These are phyloP conservation scores for Solanum bulbocastanum DNA, from an alignment of 257 asterid species.

Conservation along the genomic window DNA sequence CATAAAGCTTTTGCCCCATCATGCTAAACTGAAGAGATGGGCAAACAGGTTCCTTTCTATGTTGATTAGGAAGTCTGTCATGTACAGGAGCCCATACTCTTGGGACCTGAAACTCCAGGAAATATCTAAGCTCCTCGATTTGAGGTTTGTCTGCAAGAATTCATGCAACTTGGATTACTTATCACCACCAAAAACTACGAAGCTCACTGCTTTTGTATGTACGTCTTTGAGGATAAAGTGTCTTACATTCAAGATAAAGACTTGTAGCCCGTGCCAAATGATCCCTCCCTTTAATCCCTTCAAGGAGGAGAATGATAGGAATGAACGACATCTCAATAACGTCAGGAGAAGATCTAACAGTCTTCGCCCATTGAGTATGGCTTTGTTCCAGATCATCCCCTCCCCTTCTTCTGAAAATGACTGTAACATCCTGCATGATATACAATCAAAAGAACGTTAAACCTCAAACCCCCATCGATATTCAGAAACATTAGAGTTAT, in stretches of 20 bases:
- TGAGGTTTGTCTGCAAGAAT: conserved; percentile 72
- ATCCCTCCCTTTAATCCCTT: conserved; percentile 60
- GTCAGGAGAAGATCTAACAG: conserved; percentile 69
- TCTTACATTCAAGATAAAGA: conserved; percentile 69
- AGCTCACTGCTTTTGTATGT: not conserved
- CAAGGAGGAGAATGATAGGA: conserved; percentile 61
- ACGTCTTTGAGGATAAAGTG: not conserved
- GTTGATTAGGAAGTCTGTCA: conserved; percentile 60
- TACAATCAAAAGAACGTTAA: not conserved
- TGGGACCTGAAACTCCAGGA: conserved; percentile 77
- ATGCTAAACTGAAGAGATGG: conserved; percentile 74
- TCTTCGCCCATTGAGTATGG: conserved; percentile 64
- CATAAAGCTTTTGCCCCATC: conserved; percentile 85
- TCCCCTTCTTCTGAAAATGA: conserved; percentile 80
- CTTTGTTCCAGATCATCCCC: conserved; percentile 86
- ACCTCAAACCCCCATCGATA: not conserved
- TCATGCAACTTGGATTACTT: not conserved
- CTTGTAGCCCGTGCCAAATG: conserved; percentile 61
- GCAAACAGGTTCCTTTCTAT: conserved; percentile 81
- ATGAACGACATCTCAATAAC: conserved; percentile 77
- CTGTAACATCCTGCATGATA: conserved; percentile 65
- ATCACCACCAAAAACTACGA: not conserved
- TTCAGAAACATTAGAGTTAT: not conserved
- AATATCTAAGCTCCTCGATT: conserved; percentile 74
- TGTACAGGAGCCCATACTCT: conserved; percentile 73